Percentiles rank a stretch among this genome's conserved stretches.
These are phyloP conservation scores for Fusarium coffeatum DNA, from an alignment of 2,329 filamentous ascomycete species.

Conservation along the genomic window DNA sequence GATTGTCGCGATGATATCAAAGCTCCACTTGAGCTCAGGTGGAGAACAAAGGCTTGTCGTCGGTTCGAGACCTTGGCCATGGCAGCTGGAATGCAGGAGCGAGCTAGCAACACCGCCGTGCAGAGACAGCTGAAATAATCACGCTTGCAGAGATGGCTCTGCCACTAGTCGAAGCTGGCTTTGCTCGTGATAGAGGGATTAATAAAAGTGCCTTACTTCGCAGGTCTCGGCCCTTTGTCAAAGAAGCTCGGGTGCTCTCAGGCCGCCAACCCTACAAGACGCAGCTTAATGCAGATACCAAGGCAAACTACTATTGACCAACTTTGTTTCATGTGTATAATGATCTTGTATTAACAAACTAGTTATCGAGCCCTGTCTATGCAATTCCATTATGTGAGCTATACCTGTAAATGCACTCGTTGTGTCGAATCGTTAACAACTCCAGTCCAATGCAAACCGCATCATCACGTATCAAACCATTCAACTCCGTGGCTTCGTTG, in stretches of 20 bases:
- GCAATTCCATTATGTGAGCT: neutral
- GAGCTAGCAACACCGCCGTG: slow-evolving; percentile 28
- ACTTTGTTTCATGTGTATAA: slow-evolving; percentile 6
- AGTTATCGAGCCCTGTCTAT: slow-evolving; percentile 1
- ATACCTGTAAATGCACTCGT: slow-evolving; percentile 15
- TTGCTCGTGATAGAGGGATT: slow-evolving; percentile 1
- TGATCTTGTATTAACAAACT: neutral
- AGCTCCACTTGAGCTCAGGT: slow-evolving; percentile 14
- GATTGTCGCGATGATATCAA: slow-evolving; percentile 5
- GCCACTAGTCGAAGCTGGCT: neutral
- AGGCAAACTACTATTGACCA: neutral
- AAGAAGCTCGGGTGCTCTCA: slow-evolving; percentile 2
- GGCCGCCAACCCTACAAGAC: slow-evolving; percentile 11
- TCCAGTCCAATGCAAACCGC: slow-evolving; percentile 29
- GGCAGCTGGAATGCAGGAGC: slow-evolving; percentile 15
- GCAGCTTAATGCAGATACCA: neutral
- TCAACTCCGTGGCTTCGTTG: slow-evolving; percentile 32
- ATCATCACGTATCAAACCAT: neutral
- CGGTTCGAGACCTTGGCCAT: neutral
- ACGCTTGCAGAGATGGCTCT: slow-evolving; percentile 1
- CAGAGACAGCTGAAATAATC: slow-evolving; percentile 25
- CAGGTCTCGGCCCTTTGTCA: neutral
- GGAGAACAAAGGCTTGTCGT: slow-evolving; percentile 4
- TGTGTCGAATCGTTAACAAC: slow-evolving; percentile 16
- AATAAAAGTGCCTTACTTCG: slow-evolving; percentile 5